phyloP scores from a whole-genome alignment of 768 basidiomycete species.

The Mycena vitilis region DNA sequence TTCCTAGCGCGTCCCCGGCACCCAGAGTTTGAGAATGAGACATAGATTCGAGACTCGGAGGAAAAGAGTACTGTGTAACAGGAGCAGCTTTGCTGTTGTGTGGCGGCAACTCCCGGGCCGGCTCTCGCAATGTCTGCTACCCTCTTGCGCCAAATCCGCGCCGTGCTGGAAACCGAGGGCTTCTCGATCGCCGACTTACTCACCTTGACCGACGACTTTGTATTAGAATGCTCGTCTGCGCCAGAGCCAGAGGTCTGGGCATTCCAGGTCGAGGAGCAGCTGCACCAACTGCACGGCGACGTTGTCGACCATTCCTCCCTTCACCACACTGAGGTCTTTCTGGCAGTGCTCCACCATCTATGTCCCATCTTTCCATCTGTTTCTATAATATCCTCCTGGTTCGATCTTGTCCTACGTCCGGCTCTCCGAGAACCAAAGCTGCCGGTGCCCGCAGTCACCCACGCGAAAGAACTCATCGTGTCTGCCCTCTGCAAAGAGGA shows the following conservation, averaged over 20 bases:
- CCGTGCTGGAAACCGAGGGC: conserved; percentile 67
- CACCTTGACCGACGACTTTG: conserved; percentile 65
- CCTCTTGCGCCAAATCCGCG: conserved; percentile 65
- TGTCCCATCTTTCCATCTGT: conserved; percentile 69
- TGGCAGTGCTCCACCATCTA: conserved; percentile 73
- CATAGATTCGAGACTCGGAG: conserved; percentile 1
- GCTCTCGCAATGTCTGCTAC: conserved; percentile 44
- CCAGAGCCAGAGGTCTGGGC: conserved; percentile 58
- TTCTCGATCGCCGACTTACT: conserved; percentile 63
- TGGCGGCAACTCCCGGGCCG: too few species aligned
- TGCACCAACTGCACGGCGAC: conserved; percentile 72
- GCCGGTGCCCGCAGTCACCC: conserved; percentile 63
- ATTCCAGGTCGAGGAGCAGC: conserved; percentile 71
- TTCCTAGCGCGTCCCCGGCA: conserved; percentile 55
- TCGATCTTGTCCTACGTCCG: conserved; percentile 81
- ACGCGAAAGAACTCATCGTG: conserved; percentile 81
- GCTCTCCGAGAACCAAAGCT: conserved; percentile 82
- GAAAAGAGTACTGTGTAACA: too few species aligned
- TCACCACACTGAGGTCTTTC: conserved; percentile 73
- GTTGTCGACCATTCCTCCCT: conserved; percentile 72
- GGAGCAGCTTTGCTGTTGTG: too few species aligned
- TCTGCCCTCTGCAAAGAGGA: conserved; percentile 66
- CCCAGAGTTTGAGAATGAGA: conserved; percentile 31
- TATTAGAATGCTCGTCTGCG: conserved; percentile 60
- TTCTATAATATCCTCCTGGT: conserved; percentile 83